A percentile compares a stretch with the other conserved stretches of the same genome.
Evolutionary conservation across 768 basidiomycete species (phyloP).

Genomic region (Exsudoporus frostii): DNA sequence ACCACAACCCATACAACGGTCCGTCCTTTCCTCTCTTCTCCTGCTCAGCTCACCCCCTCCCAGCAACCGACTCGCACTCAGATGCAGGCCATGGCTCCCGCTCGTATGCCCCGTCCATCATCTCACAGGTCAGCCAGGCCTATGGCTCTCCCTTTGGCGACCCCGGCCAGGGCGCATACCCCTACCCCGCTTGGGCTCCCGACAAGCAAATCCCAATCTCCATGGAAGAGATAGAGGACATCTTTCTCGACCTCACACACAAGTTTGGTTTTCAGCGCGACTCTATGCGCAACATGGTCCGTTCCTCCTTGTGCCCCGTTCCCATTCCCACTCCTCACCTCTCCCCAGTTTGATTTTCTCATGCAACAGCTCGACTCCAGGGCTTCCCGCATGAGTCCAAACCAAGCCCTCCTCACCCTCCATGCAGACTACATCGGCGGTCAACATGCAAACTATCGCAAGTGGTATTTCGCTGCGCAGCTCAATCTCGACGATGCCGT

Average conservation of each 20-base stretch:
- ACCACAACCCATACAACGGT: conserved; percentile 26
- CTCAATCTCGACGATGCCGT: conserved; percentile 99
- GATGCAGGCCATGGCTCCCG: conserved; percentile 34
- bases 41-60: background rate
- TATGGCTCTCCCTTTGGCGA: conserved; percentile 60
- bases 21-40: background rate
- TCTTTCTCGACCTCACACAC: conserved; percentile 95
- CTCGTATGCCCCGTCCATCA: conserved; percentile 55
- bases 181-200: conserved; percentile 93
- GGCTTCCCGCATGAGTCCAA: conserved; percentile 97
- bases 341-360: conserved; percentile 82
- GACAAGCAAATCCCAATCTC: conserved; percentile 95
- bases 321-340: conserved; percentile 4
- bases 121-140: conserved; percentile 58
- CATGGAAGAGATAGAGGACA: conserved; percentile 98
- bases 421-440: conserved; percentile 99
- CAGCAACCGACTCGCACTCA: conserved; percentile 23
- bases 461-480: conserved; percentile 99
- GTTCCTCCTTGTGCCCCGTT: conserved; percentile 17
- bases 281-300: conserved; percentile 91
- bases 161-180: conserved; percentile 53
- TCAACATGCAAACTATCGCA: conserved; percentile 97
- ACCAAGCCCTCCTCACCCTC: conserved; percentile 91
- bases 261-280: conserved; percentile 99
- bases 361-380: conserved; percentile 98